phyloP scores from a whole-genome alignment of 495 filamentous ascomycete genomes.

The Penicillium longicatenatum region DNA sequence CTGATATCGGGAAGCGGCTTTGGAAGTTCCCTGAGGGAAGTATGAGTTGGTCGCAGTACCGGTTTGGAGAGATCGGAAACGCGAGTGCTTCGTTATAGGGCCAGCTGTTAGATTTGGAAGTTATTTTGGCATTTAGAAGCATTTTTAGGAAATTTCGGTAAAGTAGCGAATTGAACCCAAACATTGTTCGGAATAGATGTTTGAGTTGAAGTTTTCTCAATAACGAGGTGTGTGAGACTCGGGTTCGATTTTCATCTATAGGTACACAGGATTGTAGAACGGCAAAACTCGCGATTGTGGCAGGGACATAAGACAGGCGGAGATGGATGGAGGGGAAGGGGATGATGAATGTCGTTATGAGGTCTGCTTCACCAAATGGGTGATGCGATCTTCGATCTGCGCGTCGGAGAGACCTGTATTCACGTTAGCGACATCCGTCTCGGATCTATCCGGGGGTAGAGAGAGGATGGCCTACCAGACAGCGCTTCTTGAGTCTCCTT shows the following conservation, averaged over 20 bases:
- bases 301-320: slow-evolving; percentile 32
- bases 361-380: slow-evolving; percentile 71
- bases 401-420: slow-evolving; percentile 78
- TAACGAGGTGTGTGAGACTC: slow-evolving; percentile 7
- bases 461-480: slow-evolving; percentile 56
- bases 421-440: slow-evolving; percentile 17
- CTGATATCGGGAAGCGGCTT: slow-evolving; percentile 60
- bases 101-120: slow-evolving; percentile 2
- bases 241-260: slow-evolving; percentile 46
- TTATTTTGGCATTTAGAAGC: slow-evolving; percentile 4
- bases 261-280: slow-evolving; percentile 39
- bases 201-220: background rate
- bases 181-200: background rate
- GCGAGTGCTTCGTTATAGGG: slow-evolving; percentile 20
- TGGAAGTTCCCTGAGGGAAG: slow-evolving; percentile 69
- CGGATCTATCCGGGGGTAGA: background rate
- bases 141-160: background rate
- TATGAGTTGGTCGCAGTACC: slow-evolving; percentile 75
- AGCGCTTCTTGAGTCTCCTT: slow-evolving; percentile 85
- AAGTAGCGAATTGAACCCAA: background rate
- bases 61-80: slow-evolving; percentile 63
- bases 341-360: slow-evolving; percentile 32
- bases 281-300: slow-evolving; percentile 26
- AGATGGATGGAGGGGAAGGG: slow-evolving; percentile 1
- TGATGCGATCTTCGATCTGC: slow-evolving; percentile 88